A percentile compares a stretch with the other conserved stretches of the same genome.
Evolutionary conservation across 805 yeast genomes (phyloP).

Genomic region (Debaryomyces maramus): DNA sequence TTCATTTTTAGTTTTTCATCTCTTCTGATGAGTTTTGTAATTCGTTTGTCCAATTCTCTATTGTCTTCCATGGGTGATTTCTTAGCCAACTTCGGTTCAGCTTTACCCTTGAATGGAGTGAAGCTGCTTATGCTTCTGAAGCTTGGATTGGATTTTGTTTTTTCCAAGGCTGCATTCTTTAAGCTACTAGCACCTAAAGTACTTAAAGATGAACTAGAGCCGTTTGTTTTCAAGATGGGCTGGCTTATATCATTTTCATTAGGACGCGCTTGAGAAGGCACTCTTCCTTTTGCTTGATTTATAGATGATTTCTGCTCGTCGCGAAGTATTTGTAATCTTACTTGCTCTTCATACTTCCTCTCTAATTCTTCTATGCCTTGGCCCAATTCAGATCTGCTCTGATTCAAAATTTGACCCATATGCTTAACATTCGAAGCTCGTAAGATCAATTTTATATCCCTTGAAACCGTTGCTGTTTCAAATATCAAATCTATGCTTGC

Average conservation of each 20-base stretch:
- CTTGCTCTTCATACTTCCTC: slow-evolving; percentile 15
- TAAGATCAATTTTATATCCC: slow-evolving; percentile 64
- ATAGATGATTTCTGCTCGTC: not conserved
- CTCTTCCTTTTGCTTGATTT: not conserved
- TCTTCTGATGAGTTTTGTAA: slow-evolving; percentile 30
- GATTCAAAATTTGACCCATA: slow-evolving; percentile 42
- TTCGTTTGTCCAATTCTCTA: slow-evolving; percentile 32
- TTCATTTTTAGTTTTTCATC: slow-evolving; percentile 26
- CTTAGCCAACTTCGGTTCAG: not conserved
- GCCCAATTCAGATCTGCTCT: slow-evolving; percentile 29
- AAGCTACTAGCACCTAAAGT: slow-evolving; percentile 10
- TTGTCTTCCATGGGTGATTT: slow-evolving; percentile 10
- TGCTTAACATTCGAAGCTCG: slow-evolving; percentile 55
- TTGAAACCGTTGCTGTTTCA: slow-evolving; percentile 59
- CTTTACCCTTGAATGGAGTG: slow-evolving; percentile 27
- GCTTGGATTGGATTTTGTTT: slow-evolving; percentile 17
- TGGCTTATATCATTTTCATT: not conserved
- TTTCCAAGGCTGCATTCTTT: slow-evolving; percentile 9
- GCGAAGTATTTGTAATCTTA: not conserved
- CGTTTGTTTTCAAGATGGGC: slow-evolving; percentile 7
- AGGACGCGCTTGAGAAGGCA: not conserved
- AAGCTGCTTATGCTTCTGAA: slow-evolving; percentile 26
- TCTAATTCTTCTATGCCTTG: slow-evolving; percentile 24
- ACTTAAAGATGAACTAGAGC: slow-evolving; percentile 12
- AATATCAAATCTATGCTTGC: slow-evolving; percentile 57